Conservation (phyloP, 176 grass and related monocot genomes). For the Avena sativa region DNA sequence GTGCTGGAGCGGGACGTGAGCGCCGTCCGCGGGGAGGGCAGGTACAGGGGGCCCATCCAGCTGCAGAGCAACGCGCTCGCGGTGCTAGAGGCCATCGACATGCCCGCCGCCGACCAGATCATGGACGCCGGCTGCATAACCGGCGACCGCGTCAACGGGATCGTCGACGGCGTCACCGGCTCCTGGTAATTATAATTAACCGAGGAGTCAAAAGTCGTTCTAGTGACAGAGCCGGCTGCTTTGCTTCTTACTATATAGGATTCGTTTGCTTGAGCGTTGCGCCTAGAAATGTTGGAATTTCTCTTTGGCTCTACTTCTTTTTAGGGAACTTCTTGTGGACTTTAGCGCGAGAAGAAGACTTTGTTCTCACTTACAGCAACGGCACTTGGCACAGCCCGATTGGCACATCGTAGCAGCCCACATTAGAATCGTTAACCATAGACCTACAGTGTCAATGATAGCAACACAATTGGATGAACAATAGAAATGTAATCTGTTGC, state of each 20-base stretch:
- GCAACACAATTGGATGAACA: not conserved
- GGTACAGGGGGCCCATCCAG: conserved; percentile 91
- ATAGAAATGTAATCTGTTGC: conserved; percentile 16
- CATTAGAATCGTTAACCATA: not conserved
- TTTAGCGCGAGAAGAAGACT: not conserved
- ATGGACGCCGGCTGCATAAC: conserved; percentile 75
- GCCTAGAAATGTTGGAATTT: not conserved
- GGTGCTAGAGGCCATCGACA: conserved; percentile 73
- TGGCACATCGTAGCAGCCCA: not conserved
- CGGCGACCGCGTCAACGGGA: conserved; percentile 86
- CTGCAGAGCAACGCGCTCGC: conserved; percentile 96
- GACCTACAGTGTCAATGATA: not conserved
- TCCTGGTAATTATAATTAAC: conserved; percentile 52
- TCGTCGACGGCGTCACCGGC: conserved; percentile 82
- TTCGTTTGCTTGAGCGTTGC: not conserved
- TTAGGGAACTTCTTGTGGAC: not conserved
- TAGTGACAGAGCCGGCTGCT: not conserved
- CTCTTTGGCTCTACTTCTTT: not conserved
- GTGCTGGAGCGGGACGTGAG: conserved; percentile 87
- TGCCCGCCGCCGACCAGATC: conserved; percentile 61
- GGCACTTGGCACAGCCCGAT: not conserved
- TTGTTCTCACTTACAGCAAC: not conserved
- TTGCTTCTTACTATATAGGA: not conserved
- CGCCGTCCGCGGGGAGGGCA: conserved; percentile 83
- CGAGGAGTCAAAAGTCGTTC: not conserved